Percentiles rank a stretch among this genome's conserved stretches.
These are phyloP conservation scores for Teratosphaeria nubilosa DNA, from an alignment of 2,329 filamentous ascomycete genomes.

Conservation along the genomic window DNA sequence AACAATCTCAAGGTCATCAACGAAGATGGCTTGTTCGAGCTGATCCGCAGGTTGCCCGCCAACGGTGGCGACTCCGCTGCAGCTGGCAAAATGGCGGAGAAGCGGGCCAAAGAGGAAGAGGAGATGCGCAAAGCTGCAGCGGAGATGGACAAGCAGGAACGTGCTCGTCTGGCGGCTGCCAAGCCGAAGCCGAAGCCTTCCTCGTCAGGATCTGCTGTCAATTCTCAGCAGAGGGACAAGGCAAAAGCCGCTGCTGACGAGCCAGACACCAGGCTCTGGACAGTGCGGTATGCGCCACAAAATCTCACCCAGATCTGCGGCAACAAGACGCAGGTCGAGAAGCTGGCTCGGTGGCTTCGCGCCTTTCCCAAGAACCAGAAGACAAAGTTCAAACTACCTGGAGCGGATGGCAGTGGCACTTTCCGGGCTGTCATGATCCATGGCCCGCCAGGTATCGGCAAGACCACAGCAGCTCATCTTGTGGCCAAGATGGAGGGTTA, in stretches of 20 bases:
- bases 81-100: constrained; percentile 73
- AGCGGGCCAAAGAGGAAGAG: constrained; percentile 73
- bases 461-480: constrained; percentile 92
- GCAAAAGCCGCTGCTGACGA: constrained; percentile 28
- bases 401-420: constrained; percentile 71
- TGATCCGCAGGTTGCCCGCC: constrained; percentile 71
- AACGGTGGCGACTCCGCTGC: constrained; percentile 82
- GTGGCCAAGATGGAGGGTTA: constrained; percentile 88
- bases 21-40: constrained; percentile 79
- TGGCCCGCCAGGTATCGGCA: constrained; percentile 90
- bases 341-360: constrained; percentile 76
- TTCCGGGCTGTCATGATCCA: constrained; percentile 90
- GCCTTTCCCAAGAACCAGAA: constrained; percentile 72
- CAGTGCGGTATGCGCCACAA: constrained; percentile 86
- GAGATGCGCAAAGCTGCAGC: constrained; percentile 70
- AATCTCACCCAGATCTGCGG: constrained; percentile 82
- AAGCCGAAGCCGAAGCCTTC: constrained; percentile 29
- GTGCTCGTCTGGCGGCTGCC: constrained; percentile 30
- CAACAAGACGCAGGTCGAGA: constrained; percentile 84
- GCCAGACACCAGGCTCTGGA: constrained; percentile 66
- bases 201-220: constrained; percentile 23
- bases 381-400: constrained; percentile 70
- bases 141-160: constrained; percentile 77
- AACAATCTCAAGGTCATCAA: constrained; percentile 83
- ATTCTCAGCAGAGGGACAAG: constrained; percentile 9